A percentile compares a stretch with the other conserved stretches of the same genome.
Conservation (phyloP, 768 basidiomycete species). For the Cystofilobasidium macerans region DNA sequence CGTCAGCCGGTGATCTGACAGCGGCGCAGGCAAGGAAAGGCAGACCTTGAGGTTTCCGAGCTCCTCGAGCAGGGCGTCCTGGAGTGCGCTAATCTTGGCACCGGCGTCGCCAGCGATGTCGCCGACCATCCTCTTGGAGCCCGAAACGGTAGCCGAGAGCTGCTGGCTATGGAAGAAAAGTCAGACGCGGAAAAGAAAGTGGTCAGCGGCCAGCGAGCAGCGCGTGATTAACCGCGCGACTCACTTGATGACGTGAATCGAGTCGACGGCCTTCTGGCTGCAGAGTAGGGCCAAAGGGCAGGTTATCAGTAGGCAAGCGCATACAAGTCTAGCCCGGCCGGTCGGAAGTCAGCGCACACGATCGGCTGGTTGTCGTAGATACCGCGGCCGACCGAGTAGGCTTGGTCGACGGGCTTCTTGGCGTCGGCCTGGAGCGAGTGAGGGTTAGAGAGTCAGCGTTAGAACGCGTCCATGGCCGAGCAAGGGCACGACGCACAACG, state of each 20-base stretch:
- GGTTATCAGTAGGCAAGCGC: neutral
- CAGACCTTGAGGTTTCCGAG: slow-evolving; percentile 14
- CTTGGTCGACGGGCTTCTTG: slow-evolving; percentile 17
- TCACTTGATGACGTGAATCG: slow-evolving; percentile 17
- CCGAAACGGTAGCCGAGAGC: slow-evolving; percentile 18
- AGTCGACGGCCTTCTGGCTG: slow-evolving; percentile 26
- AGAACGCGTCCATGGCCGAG: no score
- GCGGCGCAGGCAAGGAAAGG: neutral
- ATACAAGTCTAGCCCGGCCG: no score
- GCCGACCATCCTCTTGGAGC: neutral
- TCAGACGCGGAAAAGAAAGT: neutral
- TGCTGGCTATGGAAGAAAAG: slow-evolving; percentile 9
- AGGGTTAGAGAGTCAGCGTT: neutral
- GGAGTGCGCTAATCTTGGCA: slow-evolving; percentile 20
- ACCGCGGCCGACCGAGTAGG: slow-evolving; percentile 3
- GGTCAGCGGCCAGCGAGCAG: no score
- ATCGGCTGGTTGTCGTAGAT: slow-evolving; percentile 24
- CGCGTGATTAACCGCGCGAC: no score
- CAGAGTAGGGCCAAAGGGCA: neutral
- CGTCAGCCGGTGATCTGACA: no score
- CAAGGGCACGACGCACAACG: slow-evolving; percentile 15
- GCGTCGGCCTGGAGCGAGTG: slow-evolving; percentile 13
- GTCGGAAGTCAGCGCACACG: slow-evolving; percentile 7
- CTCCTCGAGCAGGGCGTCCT: slow-evolving; percentile 15
- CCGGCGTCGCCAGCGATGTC: slow-evolving; percentile 22